Evolutionary conservation across 192 early-diverging fungal species (phyloP), one percentile per base, ranked within the genome.

Genomic region (Coemansia sp.): DNA sequence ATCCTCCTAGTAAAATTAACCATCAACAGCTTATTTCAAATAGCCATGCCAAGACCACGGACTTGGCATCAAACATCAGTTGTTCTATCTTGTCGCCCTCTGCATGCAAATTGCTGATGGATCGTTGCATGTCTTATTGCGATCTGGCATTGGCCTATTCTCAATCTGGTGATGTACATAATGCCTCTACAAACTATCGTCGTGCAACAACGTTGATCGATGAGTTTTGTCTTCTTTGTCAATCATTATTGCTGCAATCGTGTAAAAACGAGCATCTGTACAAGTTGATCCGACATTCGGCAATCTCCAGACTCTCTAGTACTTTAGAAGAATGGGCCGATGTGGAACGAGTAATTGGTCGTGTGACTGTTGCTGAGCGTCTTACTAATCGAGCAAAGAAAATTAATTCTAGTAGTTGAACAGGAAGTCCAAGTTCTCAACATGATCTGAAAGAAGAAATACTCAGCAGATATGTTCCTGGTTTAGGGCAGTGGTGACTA

Each of bases 301-400:
- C 7, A 22, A 34, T n/a, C 44, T 4, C 22, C n/a, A 47, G 7
- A 34, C 62, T 25, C 49, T 21, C 31, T 31, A 59, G 49, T 14
- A 50, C 31, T 8, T 30, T 71, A 14, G 55, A 21, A 22, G 65
- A 62, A n/a, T 77, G 75, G 75, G 56, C 61, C 3, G 62, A 58
- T 24, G 26, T 77, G 5, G 75, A 77, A 49, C 58, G 64, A n/a
- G 27, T 64, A 6, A 24, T 71, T 18, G 69, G 69, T 21, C 61
- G 75, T n/a, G 48, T 56, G 19, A 50, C 54, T 21, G 68, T 62
- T 22, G 67, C 69, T n/a, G 48, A 48, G 6, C 63, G 61, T 25
- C 32, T 77, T n/a, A 52, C 27, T 7, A 48, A 31, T 1, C 64
- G 74, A 4, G 49, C 32, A 26, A 58, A 62, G 21, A 73, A 64